phyloP scores from a whole-genome alignment of 192 early-diverging fungal species.

The Thamnidium elegans region DNA sequence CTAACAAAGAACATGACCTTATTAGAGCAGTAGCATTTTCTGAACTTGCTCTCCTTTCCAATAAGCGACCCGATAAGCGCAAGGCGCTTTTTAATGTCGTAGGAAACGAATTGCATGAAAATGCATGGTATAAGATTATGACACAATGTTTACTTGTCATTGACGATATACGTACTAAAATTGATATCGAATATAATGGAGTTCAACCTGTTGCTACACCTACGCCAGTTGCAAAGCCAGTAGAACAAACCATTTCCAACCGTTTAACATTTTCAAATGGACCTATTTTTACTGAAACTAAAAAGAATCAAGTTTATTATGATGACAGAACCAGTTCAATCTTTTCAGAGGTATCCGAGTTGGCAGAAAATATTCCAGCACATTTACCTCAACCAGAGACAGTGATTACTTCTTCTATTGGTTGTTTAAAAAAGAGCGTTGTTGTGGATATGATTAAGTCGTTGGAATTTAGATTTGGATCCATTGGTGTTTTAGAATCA shows the following conservation, averaged over 20 bases:
- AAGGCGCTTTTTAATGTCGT: slow-evolving; percentile 2
- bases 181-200: slow-evolving; percentile 23
- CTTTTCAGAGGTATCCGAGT: background rate
- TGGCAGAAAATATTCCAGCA: slow-evolving; percentile 3
- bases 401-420: background rate
- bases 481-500: background rate
- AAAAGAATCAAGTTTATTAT: background rate
- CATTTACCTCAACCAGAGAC: background rate
- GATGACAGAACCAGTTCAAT: slow-evolving; percentile 10
- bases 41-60: slow-evolving; percentile 16
- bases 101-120: background rate
- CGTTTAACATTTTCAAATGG: background rate
- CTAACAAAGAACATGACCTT: background rate
- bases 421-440: background rate
- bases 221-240: background rate
- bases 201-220: background rate
- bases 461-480: background rate
- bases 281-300: background rate
- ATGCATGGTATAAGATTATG: slow-evolving; percentile 18
- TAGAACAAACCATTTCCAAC: background rate
- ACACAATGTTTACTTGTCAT: slow-evolving; percentile 8
- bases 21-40: background rate
- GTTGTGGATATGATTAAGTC: background rate
- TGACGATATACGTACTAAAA: slow-evolving; percentile 7
- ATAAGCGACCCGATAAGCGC: slow-evolving; percentile 3